Evolutionary conservation across 1,284 basidiomycete species (phyloP), one percentile per base, ranked within the genome.

Genomic region (Malassezia brasiliensis): DNA sequence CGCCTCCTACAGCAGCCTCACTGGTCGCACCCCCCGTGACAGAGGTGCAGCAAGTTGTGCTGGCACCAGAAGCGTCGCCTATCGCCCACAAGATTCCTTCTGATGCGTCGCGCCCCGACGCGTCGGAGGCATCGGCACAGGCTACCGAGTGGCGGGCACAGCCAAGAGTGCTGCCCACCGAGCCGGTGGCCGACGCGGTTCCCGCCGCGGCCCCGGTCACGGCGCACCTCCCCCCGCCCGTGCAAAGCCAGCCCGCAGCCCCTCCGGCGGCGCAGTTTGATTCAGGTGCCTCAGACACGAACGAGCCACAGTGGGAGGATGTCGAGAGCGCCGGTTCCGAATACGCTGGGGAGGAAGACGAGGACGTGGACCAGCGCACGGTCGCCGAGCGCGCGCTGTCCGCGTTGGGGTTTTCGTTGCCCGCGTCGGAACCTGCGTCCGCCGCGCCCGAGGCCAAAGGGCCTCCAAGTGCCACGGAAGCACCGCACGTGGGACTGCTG

Each of bases 341-440:
- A 20, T 48, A 37, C 32, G 46, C 11, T 5, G 9, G 8, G 9
- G 22, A 25, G n/a, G 30, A 32, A 28, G 45, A 35, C 7, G 17
- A 37, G 20, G 32, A 47, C 12, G 11, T 2, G 8, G 46, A 19
- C 5, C 17, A 48, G n/a, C 47, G 20, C 28, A 37, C 47, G 9
- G 34, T 36, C 6, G 47, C 47, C 14, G 34, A 48, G 47, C 47
- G 47, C 6, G 35, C 47, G 5, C 32, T 48, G 6, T 47, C 45
- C 4, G 45, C 45, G n/a, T 32, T 47, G 11, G 45, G 45, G 9
- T 36, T 47, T 17, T 25, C 19, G 8, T 14, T 47, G 11, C 31
- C 45, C 4, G 12, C n/a, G 30, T 15, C n/a, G n/a, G 44, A 1
- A n/a, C 37, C 37, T n/a, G n/a, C 9, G 8, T 11, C 32, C 32